Evolutionary conservation across 2,329 filamentous ascomycete species (phyloP), one percentile per base, ranked within the genome.

Genomic region (Monosporascus sp.): DNA sequence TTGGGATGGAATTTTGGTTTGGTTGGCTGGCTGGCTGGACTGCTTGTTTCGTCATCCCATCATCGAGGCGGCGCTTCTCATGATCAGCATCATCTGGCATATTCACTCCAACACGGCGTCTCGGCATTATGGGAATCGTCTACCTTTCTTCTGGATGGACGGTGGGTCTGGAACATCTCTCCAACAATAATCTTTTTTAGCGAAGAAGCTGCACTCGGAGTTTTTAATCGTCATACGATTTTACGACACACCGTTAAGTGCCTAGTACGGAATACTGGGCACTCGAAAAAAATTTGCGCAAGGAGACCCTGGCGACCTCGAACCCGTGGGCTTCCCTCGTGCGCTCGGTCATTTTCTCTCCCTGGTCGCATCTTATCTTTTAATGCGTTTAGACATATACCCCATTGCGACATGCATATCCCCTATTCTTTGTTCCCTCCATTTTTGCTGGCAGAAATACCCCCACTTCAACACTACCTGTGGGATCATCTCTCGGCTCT

Each of bases 11-110:
- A 17, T 25, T 56, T 57, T 50, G 60, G 57, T 54, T 63, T 60
- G 58, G 57, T 61, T 58, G 58, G 57, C 51, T 54, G 54, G 58
- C 58, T 62, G 57, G 60, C 58, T 55, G 57, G 58, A 54, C 55
- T 62, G 59, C 57, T 60, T 63, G 59, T 58, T 57, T 57, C 53
- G 55, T 52, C 60, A 57, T 61, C 54, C 54, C 54, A 56, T 59
- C 58, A 61, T 64, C 57, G 55, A 64, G 57, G 52, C 56, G 63
- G 62, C 59, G 60, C 60, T 64, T 54, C 56, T 62, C 59, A 52
- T 58, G 61, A 57, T 63, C 62, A 62, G 50, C 54, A 55, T 62
- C 54, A 57, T 55, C 53, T 55, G 35, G 59, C 58, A 55, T 62
- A 51, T 54, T 62, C 50, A 59, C 56, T 50, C 56, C 50, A 61